Evolutionary conservation across 495 filamentous ascomycete species (phyloP).

Genomic region (Pyrenula massariospora): DNA sequence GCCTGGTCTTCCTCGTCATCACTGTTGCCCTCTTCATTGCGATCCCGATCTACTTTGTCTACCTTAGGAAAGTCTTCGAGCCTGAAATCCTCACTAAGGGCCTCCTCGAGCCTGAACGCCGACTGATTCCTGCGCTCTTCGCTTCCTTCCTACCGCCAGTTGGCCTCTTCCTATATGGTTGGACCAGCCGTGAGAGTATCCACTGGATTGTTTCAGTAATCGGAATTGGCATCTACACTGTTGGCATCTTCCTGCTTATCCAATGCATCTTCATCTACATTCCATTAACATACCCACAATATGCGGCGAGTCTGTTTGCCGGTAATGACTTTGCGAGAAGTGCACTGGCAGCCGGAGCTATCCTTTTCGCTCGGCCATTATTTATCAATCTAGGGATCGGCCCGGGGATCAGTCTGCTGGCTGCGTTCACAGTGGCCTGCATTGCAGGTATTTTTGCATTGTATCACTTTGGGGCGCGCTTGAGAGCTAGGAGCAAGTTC

Average conservation of each 20-base stretch:
- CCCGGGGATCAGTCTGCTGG: conserved; percentile 41
- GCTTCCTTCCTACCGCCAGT: conserved; percentile 38
- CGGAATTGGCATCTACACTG: conserved; percentile 41
- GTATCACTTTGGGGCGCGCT: conserved; percentile 36
- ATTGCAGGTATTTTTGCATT: conserved; percentile 39
- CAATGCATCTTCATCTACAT: conserved; percentile 47
- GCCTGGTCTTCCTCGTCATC: conserved; percentile 55
- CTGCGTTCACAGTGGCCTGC: conserved; percentile 41
- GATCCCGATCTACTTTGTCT: conserved; percentile 37
- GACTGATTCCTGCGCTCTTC: conserved; percentile 44
- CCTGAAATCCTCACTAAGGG: conserved; percentile 33
- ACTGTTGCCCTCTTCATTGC: conserved; percentile 43
- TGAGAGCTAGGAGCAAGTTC: conserved; percentile 34
- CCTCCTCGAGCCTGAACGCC: conserved; percentile 35
- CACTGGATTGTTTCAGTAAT: conserved; percentile 50
- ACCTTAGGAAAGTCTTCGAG: conserved; percentile 40
- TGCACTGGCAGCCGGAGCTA: conserved; percentile 32
- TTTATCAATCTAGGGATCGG: conserved; percentile 37
- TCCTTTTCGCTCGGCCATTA: conserved; percentile 33
- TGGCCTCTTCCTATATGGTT: conserved; percentile 51
- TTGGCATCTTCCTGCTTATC: conserved; percentile 34
- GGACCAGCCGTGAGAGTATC: conserved; percentile 39
- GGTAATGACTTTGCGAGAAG: conserved; percentile 35
- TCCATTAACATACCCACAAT: conserved; percentile 37
- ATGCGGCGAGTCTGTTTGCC: conserved; percentile 40